Conservation (phyloP, 148 eudicot species). For the Amaranthus hypochondriacus region DNA sequence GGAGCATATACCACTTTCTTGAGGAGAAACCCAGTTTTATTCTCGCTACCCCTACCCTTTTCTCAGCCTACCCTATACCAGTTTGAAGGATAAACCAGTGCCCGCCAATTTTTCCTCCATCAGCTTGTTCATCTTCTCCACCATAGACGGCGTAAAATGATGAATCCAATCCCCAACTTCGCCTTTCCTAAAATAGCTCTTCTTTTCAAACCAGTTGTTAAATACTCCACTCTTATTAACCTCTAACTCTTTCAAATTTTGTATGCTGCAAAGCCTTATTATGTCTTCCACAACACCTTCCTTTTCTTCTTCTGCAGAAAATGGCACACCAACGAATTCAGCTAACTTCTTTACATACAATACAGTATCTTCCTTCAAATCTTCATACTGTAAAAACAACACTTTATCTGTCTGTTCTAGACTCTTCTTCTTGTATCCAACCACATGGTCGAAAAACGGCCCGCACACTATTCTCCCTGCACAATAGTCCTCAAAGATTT, state of each 20-base stretch:
- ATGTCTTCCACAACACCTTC: conserved; percentile 31
- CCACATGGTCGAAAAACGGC: conserved; percentile 34
- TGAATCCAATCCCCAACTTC: neutral
- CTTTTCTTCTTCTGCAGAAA: conserved; percentile 29
- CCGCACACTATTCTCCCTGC: conserved; percentile 27
- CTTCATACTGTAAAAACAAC: conserved; percentile 44
- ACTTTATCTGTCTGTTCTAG: conserved; percentile 30
- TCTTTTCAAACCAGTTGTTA: conserved; percentile 18
- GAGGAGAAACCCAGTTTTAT: too few species aligned
- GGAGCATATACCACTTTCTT: too few species aligned
- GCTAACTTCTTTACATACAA: neutral
- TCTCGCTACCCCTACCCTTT: too few species aligned
- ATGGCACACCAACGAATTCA: neutral
- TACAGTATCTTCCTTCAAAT: conserved; percentile 33
- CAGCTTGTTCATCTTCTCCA: neutral
- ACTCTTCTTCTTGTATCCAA: conserved; percentile 34
- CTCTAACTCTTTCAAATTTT: neutral
- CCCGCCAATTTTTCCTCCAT: neutral
- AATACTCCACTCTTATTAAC: conserved; percentile 39
- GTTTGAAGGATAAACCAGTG: neutral
- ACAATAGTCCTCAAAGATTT: conserved; percentile 34
- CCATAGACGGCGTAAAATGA: neutral
- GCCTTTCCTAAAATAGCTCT: conserved; percentile 5
- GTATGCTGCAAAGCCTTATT: conserved; percentile 34
- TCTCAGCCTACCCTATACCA: too few species aligned